A percentile compares a stretch with the other conserved stretches of the same genome.
phyloP scores from a whole-genome alignment of 2,329 filamentous ascomycete genomes.

The Hypoxylon sp. region DNA sequence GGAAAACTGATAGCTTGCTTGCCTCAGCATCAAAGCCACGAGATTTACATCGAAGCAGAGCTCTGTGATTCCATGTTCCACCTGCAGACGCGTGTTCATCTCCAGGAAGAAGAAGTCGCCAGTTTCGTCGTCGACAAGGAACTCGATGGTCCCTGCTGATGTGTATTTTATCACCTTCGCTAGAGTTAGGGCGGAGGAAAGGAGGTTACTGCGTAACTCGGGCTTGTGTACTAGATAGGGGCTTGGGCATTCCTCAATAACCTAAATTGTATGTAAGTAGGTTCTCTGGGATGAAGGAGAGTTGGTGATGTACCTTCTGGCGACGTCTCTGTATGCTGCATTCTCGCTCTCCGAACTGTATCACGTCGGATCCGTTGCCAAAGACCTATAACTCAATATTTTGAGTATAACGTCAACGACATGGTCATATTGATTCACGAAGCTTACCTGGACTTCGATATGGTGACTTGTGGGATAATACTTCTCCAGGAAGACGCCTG shows the following conservation, averaged over 20 bases:
- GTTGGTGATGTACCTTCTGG: slow-evolving; percentile 63
- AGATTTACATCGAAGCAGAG: slow-evolving; percentile 80
- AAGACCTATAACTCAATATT: slow-evolving; percentile 57
- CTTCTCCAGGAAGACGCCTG: slow-evolving; percentile 71
- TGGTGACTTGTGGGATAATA: slow-evolving; percentile 72
- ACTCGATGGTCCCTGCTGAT: slow-evolving; percentile 60
- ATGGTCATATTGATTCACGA: too few relatives aligned
- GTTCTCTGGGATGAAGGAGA: not conserved
- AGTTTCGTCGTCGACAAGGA: slow-evolving; percentile 71
- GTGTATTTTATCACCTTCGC: slow-evolving; percentile 47
- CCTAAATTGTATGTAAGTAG: slow-evolving; percentile 9
- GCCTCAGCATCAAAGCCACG: slow-evolving; percentile 64
- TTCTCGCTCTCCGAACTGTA: slow-evolving; percentile 73
- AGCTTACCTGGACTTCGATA: slow-evolving; percentile 69
- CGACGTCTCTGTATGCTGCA: slow-evolving; percentile 76
- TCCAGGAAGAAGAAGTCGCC: slow-evolving; percentile 69
- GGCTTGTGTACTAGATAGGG: slow-evolving; percentile 62
- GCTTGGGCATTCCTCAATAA: slow-evolving; percentile 76
- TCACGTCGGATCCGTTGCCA: slow-evolving; percentile 69
- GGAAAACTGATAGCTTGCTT: slow-evolving; percentile 50
- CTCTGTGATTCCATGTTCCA: slow-evolving; percentile 84
- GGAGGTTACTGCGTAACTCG: slow-evolving; percentile 49
- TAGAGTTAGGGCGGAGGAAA: slow-evolving; percentile 30
- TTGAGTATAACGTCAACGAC: not conserved
- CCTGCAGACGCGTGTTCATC: slow-evolving; percentile 73